Evolutionary conservation across 1,284 basidiomycete species (phyloP).

Genomic region (Tetrapyrgos nigripes): DNA sequence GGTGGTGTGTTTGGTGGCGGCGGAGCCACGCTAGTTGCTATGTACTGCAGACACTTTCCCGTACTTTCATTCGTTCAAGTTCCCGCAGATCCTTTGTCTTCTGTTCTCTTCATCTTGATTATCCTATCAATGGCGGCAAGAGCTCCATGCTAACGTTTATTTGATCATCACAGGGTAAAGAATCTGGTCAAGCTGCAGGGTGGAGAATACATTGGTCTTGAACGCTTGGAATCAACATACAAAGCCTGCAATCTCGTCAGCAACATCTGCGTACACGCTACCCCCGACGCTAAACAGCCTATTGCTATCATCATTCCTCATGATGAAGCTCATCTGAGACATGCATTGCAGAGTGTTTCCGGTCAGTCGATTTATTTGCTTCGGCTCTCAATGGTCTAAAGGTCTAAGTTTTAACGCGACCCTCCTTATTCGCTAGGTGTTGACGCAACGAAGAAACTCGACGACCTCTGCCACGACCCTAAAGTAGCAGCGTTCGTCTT

Average conservation of each 20-base stretch:
- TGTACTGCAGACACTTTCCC: too few species aligned
- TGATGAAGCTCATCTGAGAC: conserved; percentile 78
- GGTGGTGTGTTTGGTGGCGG: too few species aligned
- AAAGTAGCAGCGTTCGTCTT: conserved; percentile 72
- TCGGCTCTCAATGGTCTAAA: neutral
- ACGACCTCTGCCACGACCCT: conserved; percentile 67
- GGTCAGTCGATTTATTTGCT: conserved; percentile 9
- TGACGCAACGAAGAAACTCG: conserved; percentile 51
- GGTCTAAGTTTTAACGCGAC: neutral
- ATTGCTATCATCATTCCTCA: conserved; percentile 88
- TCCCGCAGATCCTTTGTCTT: too few species aligned
- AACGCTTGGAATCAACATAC: conserved; percentile 90
- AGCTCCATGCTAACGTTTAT: conserved; percentile 21
- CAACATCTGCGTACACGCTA: conserved; percentile 91
- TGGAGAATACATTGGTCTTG: conserved; percentile 95
- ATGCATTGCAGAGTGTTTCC: conserved; percentile 44
- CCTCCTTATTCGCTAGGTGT: conserved; percentile 31
- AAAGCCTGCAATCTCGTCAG: conserved; percentile 84
- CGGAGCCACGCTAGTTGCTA: too few species aligned
- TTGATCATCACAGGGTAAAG: conserved; percentile 59
- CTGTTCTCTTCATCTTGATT: conserved; percentile 10
- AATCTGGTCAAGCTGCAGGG: conserved; percentile 89
- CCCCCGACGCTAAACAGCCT: conserved; percentile 84
- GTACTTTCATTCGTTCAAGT: too few species aligned
- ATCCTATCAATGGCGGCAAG: neutral